Conservation (phyloP, 1,139 yeast genomes). For the Magnusiomyces magnusii region DNA sequence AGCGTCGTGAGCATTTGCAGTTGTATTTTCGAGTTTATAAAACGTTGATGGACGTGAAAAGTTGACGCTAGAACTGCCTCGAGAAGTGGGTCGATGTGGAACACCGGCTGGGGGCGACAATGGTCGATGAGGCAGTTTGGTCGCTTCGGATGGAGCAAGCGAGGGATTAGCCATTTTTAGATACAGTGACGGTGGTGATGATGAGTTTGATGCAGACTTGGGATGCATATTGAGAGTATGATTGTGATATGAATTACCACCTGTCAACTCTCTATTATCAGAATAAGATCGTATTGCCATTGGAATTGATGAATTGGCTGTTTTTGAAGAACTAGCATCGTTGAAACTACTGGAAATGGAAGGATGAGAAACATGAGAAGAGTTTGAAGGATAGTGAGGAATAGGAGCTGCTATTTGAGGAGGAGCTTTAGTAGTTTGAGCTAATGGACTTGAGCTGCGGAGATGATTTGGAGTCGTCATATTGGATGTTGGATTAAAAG, state of each 20-base stretch:
- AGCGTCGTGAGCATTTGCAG: not conserved
- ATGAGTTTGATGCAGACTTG: not conserved
- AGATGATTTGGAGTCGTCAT: not conserved
- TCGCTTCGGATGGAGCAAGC: not conserved
- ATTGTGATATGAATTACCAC: not conserved
- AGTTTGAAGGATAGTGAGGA: not conserved
- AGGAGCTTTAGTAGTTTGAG: not conserved
- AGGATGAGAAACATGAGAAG: not conserved
- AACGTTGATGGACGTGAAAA: slow-evolving; percentile 25
- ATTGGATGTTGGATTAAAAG: not conserved
- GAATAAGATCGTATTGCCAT: not conserved
- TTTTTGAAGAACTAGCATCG: not conserved
- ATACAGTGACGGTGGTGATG: not conserved
- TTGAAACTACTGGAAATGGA: not conserved
- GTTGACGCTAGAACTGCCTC: slow-evolving; percentile 18
- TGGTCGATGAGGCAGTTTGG: not conserved
- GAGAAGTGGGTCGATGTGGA: slow-evolving; percentile 17
- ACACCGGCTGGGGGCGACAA: too few species aligned
- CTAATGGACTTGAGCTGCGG: not conserved
- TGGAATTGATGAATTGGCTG: too few species aligned
- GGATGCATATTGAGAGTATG: not conserved
- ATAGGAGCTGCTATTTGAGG: not conserved
- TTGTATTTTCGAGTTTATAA: slow-evolving; percentile 18
- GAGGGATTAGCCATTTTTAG: not conserved
- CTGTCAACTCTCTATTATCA: not conserved